Percentiles rank a stretch among this genome's conserved stretches.
These are phyloP conservation scores for Rauvolfia tetraphylla DNA, from an alignment of 257 asterid genomes.

Conservation along the genomic window DNA sequence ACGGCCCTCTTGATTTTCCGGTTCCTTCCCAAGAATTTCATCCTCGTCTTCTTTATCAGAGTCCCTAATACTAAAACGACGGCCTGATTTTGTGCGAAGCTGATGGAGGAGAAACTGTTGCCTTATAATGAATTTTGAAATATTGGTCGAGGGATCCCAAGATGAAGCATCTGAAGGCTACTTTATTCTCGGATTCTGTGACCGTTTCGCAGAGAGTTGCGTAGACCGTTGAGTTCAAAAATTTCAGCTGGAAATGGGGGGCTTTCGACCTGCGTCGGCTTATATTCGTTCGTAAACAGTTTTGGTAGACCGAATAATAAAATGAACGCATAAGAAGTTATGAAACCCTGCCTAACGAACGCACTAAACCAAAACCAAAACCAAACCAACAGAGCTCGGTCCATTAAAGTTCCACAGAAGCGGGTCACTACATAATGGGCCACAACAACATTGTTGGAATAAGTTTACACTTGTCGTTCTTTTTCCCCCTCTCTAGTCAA, in stretches of 20 bases:
- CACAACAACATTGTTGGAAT: not conserved
- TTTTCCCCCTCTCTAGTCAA: not conserved
- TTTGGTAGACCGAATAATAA: no score
- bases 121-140: constrained; percentile 14
- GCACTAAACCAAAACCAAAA: no score
- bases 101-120: constrained; percentile 24
- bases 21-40: constrained; percentile 22
- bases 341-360: no score
- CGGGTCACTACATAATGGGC: not conserved
- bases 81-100: constrained; percentile 41
- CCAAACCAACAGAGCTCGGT: no score
- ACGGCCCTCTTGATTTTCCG: constrained; percentile 22
- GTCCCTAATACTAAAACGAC: constrained; percentile 19
- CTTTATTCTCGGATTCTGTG: not conserved
- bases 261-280: no score
- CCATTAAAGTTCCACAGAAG: not conserved
- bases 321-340: no score
- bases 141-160: constrained; percentile 18
- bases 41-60: constrained; percentile 34
- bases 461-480: not conserved
- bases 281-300: no score
- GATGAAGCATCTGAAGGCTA: constrained; percentile 33
- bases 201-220: not conserved
- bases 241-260: not conserved
- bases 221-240: constrained; percentile 4